Evolutionary conservation across 2,329 filamentous ascomycete genomes (phyloP).

Genomic region (Pseudocercospora pini-densiflorae): DNA sequence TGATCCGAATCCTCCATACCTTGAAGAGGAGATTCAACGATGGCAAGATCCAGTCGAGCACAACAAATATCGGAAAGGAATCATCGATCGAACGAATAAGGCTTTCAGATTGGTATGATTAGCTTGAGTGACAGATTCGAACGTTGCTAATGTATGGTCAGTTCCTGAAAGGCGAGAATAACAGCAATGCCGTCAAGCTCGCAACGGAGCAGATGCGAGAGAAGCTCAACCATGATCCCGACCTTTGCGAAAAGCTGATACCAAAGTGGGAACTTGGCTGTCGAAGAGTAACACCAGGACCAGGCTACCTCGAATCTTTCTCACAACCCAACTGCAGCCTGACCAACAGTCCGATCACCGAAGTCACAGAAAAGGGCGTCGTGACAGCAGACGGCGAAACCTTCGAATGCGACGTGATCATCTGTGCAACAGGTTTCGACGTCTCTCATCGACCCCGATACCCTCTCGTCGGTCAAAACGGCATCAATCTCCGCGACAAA

Average conservation of each 20-base stretch:
- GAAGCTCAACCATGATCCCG: constrained; percentile 41
- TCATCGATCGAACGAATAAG: constrained; percentile 8
- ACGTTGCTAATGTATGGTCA: not conserved
- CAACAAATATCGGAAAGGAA: constrained; percentile 10
- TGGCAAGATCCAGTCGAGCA: constrained; percentile 12
- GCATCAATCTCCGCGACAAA: constrained; percentile 38
- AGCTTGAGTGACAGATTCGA: not conserved
- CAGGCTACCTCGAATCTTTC: constrained; percentile 57
- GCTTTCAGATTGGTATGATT: not conserved
- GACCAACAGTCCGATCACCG: constrained; percentile 44
- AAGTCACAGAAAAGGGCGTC: constrained; percentile 43
- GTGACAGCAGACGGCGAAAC: constrained; percentile 42
- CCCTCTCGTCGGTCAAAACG: constrained; percentile 32
- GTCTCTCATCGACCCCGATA: constrained; percentile 36
- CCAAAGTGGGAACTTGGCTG: constrained; percentile 49
- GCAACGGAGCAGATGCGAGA: constrained; percentile 54
- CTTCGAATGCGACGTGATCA: constrained; percentile 38
- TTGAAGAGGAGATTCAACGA: constrained; percentile 4
- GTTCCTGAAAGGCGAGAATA: not conserved
- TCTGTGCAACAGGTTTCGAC: constrained; percentile 45
- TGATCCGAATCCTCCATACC: constrained; percentile 5
- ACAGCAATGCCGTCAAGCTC: constrained; percentile 35
- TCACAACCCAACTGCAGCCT: constrained; percentile 49
- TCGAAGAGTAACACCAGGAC: constrained; percentile 50
- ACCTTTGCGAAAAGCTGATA: constrained; percentile 45